Percentiles rank a stretch among this genome's conserved stretches.
Evolutionary conservation across 2,329 filamentous ascomycete genomes (phyloP).

Genomic region (Colletotrichum sp.): DNA sequence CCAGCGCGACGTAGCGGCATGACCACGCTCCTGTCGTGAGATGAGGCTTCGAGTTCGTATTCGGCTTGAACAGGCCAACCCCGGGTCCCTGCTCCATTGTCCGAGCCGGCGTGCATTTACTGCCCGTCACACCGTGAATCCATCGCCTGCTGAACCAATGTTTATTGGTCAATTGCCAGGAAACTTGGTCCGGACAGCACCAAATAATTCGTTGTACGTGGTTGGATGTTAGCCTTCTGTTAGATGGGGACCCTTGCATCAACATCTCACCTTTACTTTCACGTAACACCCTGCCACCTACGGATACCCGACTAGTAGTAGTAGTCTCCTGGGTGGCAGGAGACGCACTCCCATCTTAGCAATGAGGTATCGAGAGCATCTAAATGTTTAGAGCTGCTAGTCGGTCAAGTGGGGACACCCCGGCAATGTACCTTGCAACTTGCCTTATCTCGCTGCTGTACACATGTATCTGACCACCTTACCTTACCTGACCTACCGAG

Average conservation of each 20-base stretch:
- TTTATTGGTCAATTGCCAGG: neutral
- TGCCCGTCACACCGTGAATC: neutral
- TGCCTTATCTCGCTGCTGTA: neutral
- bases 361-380: neutral
- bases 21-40: neutral
- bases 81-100: neutral
- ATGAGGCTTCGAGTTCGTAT: slow-evolving; percentile 12
- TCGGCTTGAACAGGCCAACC: neutral
- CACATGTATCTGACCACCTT: neutral
- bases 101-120: neutral
- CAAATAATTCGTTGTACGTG: neutral
- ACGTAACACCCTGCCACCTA: neutral
- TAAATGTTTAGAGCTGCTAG: neutral
- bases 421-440: neutral
- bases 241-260: neutral
- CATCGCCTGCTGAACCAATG: slow-evolving; percentile 7
- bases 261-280: neutral
- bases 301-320: neutral
- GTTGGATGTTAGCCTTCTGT: neutral
- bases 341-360: neutral
- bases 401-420: neutral
- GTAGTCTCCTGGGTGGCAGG: neutral
- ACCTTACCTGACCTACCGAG: neutral
- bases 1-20: neutral
- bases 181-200: neutral